Evolutionary conservation across 306 rosid species (phyloP).

Genomic region (Canavalia gladiata): DNA sequence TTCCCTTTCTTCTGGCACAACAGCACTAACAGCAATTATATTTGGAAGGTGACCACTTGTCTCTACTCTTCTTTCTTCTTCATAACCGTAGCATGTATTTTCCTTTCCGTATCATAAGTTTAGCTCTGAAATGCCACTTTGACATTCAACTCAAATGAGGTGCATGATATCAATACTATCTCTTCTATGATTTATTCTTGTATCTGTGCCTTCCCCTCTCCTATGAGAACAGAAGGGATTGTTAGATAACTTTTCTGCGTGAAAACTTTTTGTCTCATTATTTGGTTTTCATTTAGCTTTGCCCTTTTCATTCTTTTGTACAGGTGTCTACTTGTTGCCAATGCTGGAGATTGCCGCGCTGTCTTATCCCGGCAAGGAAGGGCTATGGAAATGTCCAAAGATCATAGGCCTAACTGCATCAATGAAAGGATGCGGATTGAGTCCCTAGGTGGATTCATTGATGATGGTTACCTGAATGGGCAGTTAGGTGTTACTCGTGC

Average conservation of each 20-base stretch:
- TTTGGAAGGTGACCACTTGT: constrained; percentile 74
- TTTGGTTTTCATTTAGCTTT: not conserved
- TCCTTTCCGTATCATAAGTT: not conserved
- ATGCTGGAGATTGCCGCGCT: constrained; percentile 97
- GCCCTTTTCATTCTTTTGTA: constrained; percentile 26
- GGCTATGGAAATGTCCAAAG: constrained; percentile 86
- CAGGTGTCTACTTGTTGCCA: constrained; percentile 95
- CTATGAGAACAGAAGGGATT: not conserved
- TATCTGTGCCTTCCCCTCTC: not conserved
- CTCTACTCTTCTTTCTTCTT: constrained; percentile 22
- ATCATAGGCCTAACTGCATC: constrained; percentile 77
- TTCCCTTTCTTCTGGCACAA: constrained; percentile 88
- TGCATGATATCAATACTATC: not conserved
- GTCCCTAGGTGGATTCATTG: constrained; percentile 80
- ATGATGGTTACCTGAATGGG: constrained; percentile 84
- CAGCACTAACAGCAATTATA: constrained; percentile 93
- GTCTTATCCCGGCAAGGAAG: constrained; percentile 74
- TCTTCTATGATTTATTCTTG: not conserved
- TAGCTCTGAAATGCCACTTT: not conserved
- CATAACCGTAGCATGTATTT: not conserved
- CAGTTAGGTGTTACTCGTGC: constrained; percentile 88
- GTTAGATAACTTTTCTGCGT: too few species aligned
- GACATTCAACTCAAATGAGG: not conserved
- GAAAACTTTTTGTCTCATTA: not conserved
- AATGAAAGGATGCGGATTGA: constrained; percentile 80